These are phyloP conservation scores for Aaosphaeria arxii DNA, from an alignment of 2,329 filamentous ascomycete genomes.

Conservation along the genomic window DNA sequence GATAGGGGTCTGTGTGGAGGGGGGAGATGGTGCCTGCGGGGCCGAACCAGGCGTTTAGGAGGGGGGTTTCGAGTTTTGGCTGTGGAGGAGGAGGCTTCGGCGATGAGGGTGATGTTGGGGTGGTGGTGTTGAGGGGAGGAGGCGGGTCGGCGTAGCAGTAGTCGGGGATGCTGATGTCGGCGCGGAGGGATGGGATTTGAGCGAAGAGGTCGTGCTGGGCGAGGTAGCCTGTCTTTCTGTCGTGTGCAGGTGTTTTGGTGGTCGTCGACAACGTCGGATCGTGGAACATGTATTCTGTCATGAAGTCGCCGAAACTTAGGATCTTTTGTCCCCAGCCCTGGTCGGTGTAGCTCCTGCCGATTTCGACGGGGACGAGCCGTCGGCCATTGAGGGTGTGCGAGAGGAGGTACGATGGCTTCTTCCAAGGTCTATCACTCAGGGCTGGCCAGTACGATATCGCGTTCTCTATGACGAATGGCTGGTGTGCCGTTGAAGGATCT, in stretches of 20 bases:
- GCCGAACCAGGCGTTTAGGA: slow-evolving; percentile 91
- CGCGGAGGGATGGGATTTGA: slow-evolving; percentile 73
- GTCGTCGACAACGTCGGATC: background rate
- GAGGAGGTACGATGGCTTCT: slow-evolving; percentile 69
- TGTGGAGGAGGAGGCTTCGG: slow-evolving; percentile 7
- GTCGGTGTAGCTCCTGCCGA: slow-evolving; percentile 86
- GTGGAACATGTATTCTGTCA: slow-evolving; percentile 57
- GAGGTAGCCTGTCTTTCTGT: slow-evolving; percentile 66
- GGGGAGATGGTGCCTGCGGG: slow-evolving; percentile 86
- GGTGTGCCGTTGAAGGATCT: slow-evolving; percentile 19
- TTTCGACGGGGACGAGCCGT: slow-evolving; percentile 79
- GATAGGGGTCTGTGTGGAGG: slow-evolving; percentile 88
- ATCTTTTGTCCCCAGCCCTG: slow-evolving; percentile 80
- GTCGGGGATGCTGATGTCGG: slow-evolving; percentile 78
- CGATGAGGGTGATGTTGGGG: slow-evolving; percentile 4
- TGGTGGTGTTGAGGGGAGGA: slow-evolving; percentile 1
- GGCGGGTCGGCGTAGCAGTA: slow-evolving; percentile 76
- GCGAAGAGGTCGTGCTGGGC: slow-evolving; percentile 86
- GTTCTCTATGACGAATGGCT: slow-evolving; percentile 66
- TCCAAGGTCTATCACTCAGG: slow-evolving; percentile 66
- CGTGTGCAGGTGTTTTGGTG: background rate
- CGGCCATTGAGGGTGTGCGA: slow-evolving; percentile 71
- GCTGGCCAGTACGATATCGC: slow-evolving; percentile 75
- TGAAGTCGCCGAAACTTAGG: slow-evolving; percentile 69
- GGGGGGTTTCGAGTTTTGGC: slow-evolving; percentile 50